Conservation (phyloP, 305 asterid species). For the Coffea humblotiana region DNA sequence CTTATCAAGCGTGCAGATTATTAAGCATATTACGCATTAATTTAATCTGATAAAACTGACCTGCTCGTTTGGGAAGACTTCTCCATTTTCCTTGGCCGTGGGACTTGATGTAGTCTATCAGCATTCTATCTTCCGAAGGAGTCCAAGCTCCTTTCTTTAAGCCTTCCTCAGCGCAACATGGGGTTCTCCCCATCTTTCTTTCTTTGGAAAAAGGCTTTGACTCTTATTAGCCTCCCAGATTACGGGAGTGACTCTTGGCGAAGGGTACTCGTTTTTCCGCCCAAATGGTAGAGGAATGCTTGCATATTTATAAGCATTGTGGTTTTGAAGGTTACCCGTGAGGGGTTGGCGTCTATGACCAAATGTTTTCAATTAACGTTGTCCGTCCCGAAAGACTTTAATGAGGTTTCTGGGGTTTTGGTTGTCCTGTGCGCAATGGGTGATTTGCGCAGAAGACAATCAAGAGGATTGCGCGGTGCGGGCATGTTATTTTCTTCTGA, state of each 20-base stretch:
- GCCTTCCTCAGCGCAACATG: slow-evolving; percentile 18
- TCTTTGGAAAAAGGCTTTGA: background rate
- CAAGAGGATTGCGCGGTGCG: too few species aligned
- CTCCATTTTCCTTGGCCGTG: slow-evolving; percentile 24
- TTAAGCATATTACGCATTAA: too few species aligned
- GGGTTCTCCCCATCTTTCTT: slow-evolving; percentile 21
- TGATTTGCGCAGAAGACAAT: background rate
- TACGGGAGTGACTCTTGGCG: background rate
- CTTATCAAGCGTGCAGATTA: too few species aligned
- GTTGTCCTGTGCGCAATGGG: background rate
- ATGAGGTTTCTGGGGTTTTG: background rate
- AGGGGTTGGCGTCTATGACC: background rate
- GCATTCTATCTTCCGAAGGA: slow-evolving; percentile 16
- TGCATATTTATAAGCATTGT: background rate
- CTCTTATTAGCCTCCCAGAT: too few species aligned
- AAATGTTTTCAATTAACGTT: background rate
- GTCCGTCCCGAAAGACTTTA: background rate
- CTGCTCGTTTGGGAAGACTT: slow-evolving; percentile 25
- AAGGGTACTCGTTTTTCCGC: background rate
- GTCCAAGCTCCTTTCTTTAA: slow-evolving; percentile 25
- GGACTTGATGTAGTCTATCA: slow-evolving; percentile 4
- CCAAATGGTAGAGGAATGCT: background rate
- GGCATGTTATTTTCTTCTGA: too few species aligned
- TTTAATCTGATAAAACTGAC: background rate
- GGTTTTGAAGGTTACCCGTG: background rate